Evolutionary conservation across 176 grass and related monocot genomes (phyloP).

Genomic region (Lolium perenne): DNA sequence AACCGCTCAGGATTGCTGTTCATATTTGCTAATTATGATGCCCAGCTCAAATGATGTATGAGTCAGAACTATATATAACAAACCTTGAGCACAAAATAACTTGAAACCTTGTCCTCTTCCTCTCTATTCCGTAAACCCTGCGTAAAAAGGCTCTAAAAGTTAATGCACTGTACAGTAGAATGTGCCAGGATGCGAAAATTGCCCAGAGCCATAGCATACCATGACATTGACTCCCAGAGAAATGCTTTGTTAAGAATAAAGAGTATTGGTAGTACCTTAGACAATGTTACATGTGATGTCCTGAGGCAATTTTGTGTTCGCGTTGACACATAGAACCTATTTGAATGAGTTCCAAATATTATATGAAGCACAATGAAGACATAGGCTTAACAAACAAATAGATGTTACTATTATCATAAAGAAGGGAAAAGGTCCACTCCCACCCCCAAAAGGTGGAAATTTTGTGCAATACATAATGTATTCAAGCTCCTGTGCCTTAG

Average conservation of each 20-base stretch:
- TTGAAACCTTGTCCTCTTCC: conserved; percentile 93
- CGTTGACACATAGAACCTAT: conserved; percentile 86
- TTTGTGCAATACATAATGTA: background rate
- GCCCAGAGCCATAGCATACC: background rate
- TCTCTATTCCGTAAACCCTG: conserved; percentile 85
- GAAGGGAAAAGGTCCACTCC: background rate
- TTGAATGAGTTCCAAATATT: conserved; percentile 36
- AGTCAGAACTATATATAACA: conserved; percentile 36
- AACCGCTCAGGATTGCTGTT: conserved; percentile 14
- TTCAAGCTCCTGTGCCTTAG: background rate
- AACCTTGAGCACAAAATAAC: conserved; percentile 88
- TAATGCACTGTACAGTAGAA: background rate
- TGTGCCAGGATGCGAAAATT: conserved; percentile 6
- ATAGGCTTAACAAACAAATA: background rate
- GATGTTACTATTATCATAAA: background rate
- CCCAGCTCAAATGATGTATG: conserved; percentile 12
- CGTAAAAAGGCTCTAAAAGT: background rate
- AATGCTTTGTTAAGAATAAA: conserved; percentile 21
- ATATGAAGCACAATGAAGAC: conserved; percentile 18
- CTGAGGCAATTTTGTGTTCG: conserved; percentile 72
- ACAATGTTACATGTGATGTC: conserved; percentile 82
- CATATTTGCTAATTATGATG: background rate
- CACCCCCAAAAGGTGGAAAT: background rate
- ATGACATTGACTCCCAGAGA: background rate
- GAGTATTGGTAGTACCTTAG: conserved; percentile 62